These are phyloP conservation scores for Dictyostelium brefeldianum DNA, from an alignment of 78 protist genomes.

Conservation along the genomic window DNA sequence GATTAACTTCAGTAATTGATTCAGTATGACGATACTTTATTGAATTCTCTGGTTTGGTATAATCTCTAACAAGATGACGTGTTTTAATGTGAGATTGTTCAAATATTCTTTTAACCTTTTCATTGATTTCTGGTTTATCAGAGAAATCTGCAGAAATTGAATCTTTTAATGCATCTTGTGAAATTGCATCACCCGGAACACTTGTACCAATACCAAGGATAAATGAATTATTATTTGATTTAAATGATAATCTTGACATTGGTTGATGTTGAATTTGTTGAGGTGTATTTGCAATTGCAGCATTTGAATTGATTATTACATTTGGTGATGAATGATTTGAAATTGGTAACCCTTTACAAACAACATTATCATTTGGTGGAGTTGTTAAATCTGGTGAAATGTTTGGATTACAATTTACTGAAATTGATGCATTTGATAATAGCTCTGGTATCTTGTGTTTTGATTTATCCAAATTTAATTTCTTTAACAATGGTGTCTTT, in stretches of 20 bases:
- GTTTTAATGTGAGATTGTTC: slow-evolving; percentile 60
- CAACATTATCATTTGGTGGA: neutral
- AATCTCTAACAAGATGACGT: slow-evolving; percentile 36
- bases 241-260: neutral
- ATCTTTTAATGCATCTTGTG: slow-evolving; percentile 13
- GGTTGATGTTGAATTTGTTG: slow-evolving; percentile 1
- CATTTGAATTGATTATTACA: neutral
- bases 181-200: slow-evolving; percentile 46
- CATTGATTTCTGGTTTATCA: slow-evolving; percentile 7
- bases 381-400: neutral
- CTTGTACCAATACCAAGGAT: slow-evolving; percentile 49
- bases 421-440: neutral
- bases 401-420: neutral
- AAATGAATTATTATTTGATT: slow-evolving; percentile 35
- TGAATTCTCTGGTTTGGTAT: slow-evolving; percentile 29
- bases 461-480: neutral
- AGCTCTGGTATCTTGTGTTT: neutral
- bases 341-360: neutral
- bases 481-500: neutral
- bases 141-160: slow-evolving; percentile 53
- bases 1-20: slow-evolving; percentile 42
- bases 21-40: slow-evolving; percentile 21
- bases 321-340: neutral
- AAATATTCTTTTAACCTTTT: slow-evolving; percentile 45
- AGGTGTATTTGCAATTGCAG: neutral